These are phyloP conservation scores for Cutaneotrichosporon cutaneum DNA, from an alignment of 1,284 basidiomycete genomes.

Conservation along the genomic window DNA sequence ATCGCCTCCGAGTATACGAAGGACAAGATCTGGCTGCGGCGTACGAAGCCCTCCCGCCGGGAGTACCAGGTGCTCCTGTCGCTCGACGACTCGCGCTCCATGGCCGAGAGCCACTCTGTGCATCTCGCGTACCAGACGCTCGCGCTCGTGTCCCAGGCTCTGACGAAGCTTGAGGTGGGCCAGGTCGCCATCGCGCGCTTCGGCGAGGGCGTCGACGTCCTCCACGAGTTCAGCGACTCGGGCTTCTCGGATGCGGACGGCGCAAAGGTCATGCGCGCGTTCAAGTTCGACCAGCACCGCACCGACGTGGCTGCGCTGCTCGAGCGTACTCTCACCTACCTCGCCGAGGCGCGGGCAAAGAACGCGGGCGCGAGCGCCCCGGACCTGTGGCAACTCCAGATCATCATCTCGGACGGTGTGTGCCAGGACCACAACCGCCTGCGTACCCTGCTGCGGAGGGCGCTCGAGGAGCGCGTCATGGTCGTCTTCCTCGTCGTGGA, in stretches of 20 bases:
- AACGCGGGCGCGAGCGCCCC: slow-evolving; percentile 59
- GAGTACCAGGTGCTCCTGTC: slow-evolving; percentile 96
- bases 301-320: slow-evolving; percentile 86
- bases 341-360: slow-evolving; percentile 72
- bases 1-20: slow-evolving; percentile 99
- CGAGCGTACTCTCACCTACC: slow-evolving; percentile 74
- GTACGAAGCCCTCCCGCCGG: slow-evolving; percentile 87
- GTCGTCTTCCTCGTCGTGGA: slow-evolving; percentile 97
- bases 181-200: slow-evolving; percentile 91
- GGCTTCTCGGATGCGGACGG: slow-evolving; percentile 77
- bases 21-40: slow-evolving; percentile 98
- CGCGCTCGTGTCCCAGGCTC: slow-evolving; percentile 84
- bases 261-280: slow-evolving; percentile 74
- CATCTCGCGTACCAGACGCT: slow-evolving; percentile 94
- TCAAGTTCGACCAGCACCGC: slow-evolving; percentile 85
- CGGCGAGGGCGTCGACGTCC: slow-evolving; percentile 79
- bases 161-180: slow-evolving; percentile 89
- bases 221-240: slow-evolving; percentile 76
- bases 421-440: slow-evolving; percentile 92
- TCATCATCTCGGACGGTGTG: slow-evolving; percentile 98
- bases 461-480: slow-evolving; percentile 89
- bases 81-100: slow-evolving; percentile 93
- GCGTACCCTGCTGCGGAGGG: slow-evolving; percentile 75
- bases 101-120: slow-evolving; percentile 90
- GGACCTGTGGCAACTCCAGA: slow-evolving; percentile 96